Evolutionary conservation across 805 yeast genomes (phyloP).

Genomic region (Yarrowia alimentaria): DNA sequence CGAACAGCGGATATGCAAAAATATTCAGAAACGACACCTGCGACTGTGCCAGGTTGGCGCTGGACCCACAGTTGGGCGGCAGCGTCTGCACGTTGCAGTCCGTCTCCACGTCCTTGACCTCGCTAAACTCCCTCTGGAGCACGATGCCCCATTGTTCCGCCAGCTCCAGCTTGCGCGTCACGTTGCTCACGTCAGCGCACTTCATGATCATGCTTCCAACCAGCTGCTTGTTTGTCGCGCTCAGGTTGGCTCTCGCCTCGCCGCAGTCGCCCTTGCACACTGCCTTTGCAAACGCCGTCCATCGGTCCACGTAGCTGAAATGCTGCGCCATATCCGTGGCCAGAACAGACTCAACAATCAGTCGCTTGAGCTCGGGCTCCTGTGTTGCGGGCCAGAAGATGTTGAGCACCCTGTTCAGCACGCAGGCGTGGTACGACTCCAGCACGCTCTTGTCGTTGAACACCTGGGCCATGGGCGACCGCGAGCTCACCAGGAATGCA

Average conservation of each 20-base stretch:
- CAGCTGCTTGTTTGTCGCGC: conserved; percentile 37
- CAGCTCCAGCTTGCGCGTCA: conserved; percentile 71
- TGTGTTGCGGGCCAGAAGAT: conserved; percentile 51
- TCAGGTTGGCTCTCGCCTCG: conserved; percentile 18
- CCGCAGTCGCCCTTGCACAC: conserved; percentile 12
- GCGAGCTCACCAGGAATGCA: conserved; percentile 56
- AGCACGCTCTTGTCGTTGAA: conserved; percentile 69
- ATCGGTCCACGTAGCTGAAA: conserved; percentile 49
- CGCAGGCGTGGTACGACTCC: conserved; percentile 76
- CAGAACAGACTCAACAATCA: conserved; percentile 48
- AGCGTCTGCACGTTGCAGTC: conserved; percentile 35
- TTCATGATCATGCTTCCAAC: conserved; percentile 72
- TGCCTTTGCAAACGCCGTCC: conserved; percentile 2
- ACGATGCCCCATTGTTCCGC: conserved; percentile 85
- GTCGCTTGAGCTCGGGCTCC: conserved; percentile 28
- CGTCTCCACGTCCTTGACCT: conserved; percentile 56
- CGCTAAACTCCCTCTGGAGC: conserved; percentile 73
- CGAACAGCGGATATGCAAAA: conserved; percentile 77
- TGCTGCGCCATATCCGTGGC: conserved; percentile 96
- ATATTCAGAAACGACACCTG: conserved; percentile 81
- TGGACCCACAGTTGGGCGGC: conserved; percentile 28
- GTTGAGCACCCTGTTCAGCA: conserved; percentile 53
- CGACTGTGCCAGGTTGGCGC: conserved; percentile 52
- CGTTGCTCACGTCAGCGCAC: conserved; percentile 95
- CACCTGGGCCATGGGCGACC: conserved; percentile 61